Percentiles rank a stretch among this genome's conserved stretches.
Evolutionary conservation across 768 basidiomycete genomes (phyloP).

Genomic region (Mycena galericulata): DNA sequence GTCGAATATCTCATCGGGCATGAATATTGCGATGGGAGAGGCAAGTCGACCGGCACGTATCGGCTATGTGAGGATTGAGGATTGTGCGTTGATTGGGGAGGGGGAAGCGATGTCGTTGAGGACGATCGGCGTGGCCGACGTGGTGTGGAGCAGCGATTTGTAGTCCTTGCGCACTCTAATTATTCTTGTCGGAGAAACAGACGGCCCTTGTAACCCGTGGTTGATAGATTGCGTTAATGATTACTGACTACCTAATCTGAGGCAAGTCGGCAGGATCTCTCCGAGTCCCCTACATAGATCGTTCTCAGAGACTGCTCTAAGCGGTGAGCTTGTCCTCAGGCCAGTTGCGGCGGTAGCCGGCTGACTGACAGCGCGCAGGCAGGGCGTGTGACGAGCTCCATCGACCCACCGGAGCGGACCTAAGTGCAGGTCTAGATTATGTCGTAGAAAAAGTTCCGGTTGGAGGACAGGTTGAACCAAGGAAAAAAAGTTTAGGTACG

Average conservation of each 20-base stretch:
- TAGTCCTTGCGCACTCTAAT: conserved; percentile 30
- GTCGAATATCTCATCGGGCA: conserved; percentile 44
- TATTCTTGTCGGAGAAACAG: not conserved
- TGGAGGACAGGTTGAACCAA: not conserved
- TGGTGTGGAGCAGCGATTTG: conserved; percentile 43
- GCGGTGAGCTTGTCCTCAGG: not conserved
- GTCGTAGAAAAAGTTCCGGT: not conserved
- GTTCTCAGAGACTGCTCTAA: not conserved
- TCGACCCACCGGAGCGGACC: not conserved
- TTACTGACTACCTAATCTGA: conserved; percentile 20
- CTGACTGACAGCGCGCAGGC: not conserved
- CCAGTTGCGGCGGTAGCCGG: not conserved
- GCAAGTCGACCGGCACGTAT: conserved; percentile 50
- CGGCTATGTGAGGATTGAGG: conserved; percentile 55
- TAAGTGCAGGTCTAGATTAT: not conserved
- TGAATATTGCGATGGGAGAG: conserved; percentile 54
- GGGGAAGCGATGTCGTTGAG: conserved; percentile 53
- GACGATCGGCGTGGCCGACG: conserved; percentile 52
- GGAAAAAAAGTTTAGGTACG: too few relatives aligned
- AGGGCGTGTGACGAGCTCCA: conserved; percentile 8
- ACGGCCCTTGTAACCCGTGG: not conserved
- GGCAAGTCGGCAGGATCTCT: not conserved
- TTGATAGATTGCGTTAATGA: conserved; percentile 18
- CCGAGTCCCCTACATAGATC: conserved; percentile 8
- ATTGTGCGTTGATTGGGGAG: conserved; percentile 52